Base-by-base conservation (phyloP, 352 stramenopile species). In the Poterioochromonas sp. region DNA sequence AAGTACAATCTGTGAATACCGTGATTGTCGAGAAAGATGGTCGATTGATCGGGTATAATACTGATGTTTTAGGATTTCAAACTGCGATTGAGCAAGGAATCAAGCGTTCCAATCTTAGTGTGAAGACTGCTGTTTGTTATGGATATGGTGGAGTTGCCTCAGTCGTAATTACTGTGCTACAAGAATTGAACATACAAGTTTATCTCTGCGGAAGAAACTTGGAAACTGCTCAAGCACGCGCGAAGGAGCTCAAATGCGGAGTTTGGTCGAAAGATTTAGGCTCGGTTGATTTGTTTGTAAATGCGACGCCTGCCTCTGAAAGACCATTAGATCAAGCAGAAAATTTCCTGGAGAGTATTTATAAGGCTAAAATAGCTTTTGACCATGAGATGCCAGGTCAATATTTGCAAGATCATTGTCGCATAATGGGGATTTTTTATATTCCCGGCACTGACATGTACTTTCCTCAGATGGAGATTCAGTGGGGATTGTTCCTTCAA, bases 351-450 rank as follows among this genome's bases (percentile, higher is more conserved):
- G 32, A 41, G 2, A n/a, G 5, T 29, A 8, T 71, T 3, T 26
- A 71, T 12, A 29, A 15, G 8, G 11, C 8, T n/a, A 71, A 41
- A 41, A 71, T 71, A 29, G 15, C 2, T 44, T 71, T 71, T 29
- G 62, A 71, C 32, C 62, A 71, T 43, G 62, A 71, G 26, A 71
- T 71, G 62, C 62, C 62, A 40, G 62, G 62, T 22, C 39, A 71
- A 47, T 47, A 71, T 47, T 47, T 71, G 26, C n/a, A 47, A 41
- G 62, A 41, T 47, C 41, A 71, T 71, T 71, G 62, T 29, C 47
- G 47, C 47, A 58, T 15, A 15, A 47, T 43, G 2, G 15, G 32
- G 2, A 47, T 71, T 22, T 47, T 43, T 29, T 29, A 71, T 47
- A 71, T 71, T 47, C n/a, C 2, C 8, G 62, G 62, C 11, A 44